These are phyloP conservation scores for Pythium vanterpoolii DNA, from an alignment of 352 stramenopile genomes.

Conservation along the genomic window DNA sequence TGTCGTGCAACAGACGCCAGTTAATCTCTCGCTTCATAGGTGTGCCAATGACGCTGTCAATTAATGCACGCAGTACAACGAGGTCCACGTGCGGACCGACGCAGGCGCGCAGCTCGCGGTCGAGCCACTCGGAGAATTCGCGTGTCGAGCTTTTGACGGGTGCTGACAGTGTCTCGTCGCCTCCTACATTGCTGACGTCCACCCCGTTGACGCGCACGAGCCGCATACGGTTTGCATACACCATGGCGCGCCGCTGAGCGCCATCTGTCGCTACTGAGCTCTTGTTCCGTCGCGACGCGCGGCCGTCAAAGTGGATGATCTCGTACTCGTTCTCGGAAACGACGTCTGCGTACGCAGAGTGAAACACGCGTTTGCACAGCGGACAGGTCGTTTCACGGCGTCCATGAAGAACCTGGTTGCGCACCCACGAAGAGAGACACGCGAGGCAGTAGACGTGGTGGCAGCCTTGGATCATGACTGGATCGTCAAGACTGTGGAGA, in stretches of 20 bases:
- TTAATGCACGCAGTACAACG: slow-evolving; percentile 59
- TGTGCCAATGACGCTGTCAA: slow-evolving; percentile 60
- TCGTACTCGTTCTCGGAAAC: slow-evolving; percentile 61
- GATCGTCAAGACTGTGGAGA: slow-evolving; percentile 46
- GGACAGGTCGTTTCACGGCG: slow-evolving; percentile 52
- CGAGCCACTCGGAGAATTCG: slow-evolving; percentile 58
- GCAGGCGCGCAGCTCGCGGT: slow-evolving; percentile 62
- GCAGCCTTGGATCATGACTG: slow-evolving; percentile 58
- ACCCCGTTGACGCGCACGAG: slow-evolving; percentile 47
- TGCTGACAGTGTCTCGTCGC: neutral
- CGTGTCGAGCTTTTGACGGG: slow-evolving; percentile 44
- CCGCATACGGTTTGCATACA: slow-evolving; percentile 52
- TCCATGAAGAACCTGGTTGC: slow-evolving; percentile 54
- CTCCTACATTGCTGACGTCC: slow-evolving; percentile 13
- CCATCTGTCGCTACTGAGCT: neutral
- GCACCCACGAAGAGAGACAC: slow-evolving; percentile 61
- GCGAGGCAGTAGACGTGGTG: slow-evolving; percentile 75
- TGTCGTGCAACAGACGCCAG: slow-evolving; percentile 36
- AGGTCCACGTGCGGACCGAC: slow-evolving; percentile 65
- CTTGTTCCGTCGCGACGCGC: slow-evolving; percentile 12
- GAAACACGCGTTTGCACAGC: slow-evolving; percentile 64
- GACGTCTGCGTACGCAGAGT: slow-evolving; percentile 56
- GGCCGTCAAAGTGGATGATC: slow-evolving; percentile 46
- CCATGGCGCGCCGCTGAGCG: slow-evolving; percentile 39
- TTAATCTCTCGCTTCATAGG: slow-evolving; percentile 8